These are phyloP conservation scores for Fraxinus greggii DNA, from an alignment of 305 asterid species.

Conservation along the genomic window DNA sequence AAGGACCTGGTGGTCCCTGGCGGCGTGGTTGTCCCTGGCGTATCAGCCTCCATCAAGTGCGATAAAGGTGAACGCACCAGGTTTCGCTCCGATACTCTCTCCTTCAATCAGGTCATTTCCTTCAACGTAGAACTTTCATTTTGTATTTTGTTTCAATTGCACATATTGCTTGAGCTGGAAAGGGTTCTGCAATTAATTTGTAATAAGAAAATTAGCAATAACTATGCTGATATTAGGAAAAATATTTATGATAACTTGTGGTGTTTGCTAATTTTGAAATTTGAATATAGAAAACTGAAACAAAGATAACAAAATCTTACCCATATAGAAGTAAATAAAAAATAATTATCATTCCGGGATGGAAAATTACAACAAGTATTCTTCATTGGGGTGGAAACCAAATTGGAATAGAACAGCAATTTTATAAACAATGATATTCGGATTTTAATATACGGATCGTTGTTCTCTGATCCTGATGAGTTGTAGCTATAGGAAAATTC, in stretches of 20 bases:
- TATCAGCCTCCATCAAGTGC: slow-evolving; percentile 72
- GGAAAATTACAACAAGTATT: neutral
- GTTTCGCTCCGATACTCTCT: slow-evolving; percentile 79
- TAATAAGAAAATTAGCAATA: neutral
- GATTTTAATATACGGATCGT: neutral
- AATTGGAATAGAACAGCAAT: neutral
- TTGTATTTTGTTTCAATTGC: slow-evolving; percentile 8
- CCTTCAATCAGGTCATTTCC: slow-evolving; percentile 63
- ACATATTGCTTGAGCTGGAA: neutral
- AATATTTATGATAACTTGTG: neutral
- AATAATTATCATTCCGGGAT: neutral
- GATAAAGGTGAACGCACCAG: slow-evolving; percentile 95
- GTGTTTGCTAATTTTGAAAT: neutral
- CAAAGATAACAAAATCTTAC: neutral
- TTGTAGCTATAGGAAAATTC: slow-evolving; percentile 1
- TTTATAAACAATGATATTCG: neutral
- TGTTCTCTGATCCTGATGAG: slow-evolving; percentile 7
- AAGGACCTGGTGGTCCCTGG: slow-evolving; percentile 77
- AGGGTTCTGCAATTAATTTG: neutral
- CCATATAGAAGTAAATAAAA: neutral
- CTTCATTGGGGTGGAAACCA: neutral
- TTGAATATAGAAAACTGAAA: neutral
- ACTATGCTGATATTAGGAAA: neutral
- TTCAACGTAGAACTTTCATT: neutral
- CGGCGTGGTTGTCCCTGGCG: slow-evolving; percentile 58